Evolutionary conservation across 768 basidiomycete genomes (phyloP).

Genomic region (Lactarius pseudohatsudake): DNA sequence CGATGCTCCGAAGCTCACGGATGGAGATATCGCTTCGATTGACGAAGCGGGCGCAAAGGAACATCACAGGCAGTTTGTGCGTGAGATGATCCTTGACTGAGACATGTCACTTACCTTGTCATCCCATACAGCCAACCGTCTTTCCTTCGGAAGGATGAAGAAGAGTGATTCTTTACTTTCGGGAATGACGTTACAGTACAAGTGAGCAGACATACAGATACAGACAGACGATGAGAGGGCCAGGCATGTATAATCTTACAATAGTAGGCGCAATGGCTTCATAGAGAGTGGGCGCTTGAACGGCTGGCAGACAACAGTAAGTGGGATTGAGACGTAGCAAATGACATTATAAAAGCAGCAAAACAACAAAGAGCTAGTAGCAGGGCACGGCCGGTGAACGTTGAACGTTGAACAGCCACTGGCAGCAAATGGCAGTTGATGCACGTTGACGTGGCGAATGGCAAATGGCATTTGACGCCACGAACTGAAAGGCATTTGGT

Average conservation of each 20-base stretch:
- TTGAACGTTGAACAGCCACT: too few relatives aligned
- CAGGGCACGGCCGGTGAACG: too few relatives aligned
- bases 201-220: not conserved
- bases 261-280: not conserved
- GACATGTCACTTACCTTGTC: not conserved
- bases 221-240: not conserved
- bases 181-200: not conserved
- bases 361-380: too few relatives aligned
- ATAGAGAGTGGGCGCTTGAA: not conserved
- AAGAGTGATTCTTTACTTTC: not conserved
- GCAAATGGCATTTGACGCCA: too few relatives aligned
- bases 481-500: too few relatives aligned
- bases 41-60: conserved; percentile 34
- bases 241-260: too few relatives aligned
- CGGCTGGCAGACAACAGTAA: too few relatives aligned
- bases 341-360: too few relatives aligned
- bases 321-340: too few relatives aligned
- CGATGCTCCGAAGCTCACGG: conserved; percentile 39
- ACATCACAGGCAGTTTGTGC: conserved; percentile 36
- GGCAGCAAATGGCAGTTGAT: too few relatives aligned
- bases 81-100: not conserved
- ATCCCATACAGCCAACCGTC: not conserved
- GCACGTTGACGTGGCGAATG: too few relatives aligned
- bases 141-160: conserved; percentile 14
- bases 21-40: conserved; percentile 34